Evolutionary conservation across 176 grass and related monocot genomes (phyloP), one percentile per base, ranked within the genome.

Genomic region (Aegilops tauschii): DNA sequence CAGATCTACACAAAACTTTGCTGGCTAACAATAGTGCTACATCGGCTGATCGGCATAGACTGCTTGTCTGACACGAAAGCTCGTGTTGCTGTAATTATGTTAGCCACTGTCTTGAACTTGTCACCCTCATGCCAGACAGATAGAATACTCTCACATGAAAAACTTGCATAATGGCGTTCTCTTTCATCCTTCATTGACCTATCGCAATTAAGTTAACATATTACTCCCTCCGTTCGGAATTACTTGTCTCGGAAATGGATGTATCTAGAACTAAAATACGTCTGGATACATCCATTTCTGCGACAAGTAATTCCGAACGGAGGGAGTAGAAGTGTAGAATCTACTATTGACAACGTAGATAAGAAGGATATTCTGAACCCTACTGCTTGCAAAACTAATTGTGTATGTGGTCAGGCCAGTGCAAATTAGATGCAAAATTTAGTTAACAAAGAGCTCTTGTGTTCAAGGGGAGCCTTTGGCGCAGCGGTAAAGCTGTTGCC

Each of bases 301-400:
- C 23, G 23, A 25, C 23, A 25, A 25, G 23, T 25, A 25, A 25
- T 25, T 25, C 23, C 23, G 23, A 25, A 25, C 23, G 23, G 23
- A 25, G 23, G 23, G 23, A 25, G 23, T 25, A 59, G 58, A 59
- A 45, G 12, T 2, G 2, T 58, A 76, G 32, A 68, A 13, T 52
- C 12, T 28, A 67, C n/a, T 73, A 74, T 63, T 77, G 21, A 59
- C 18, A 54, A n/a, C 29, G n/a, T 65, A 73, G 42, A 72, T 79
- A 58, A 73, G n/a, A 35, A 27, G 12, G 28, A 80, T 37, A 59
- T 76, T 32, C 27, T n/a, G 21, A 49, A 67, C 27, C 45, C 2
- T 75, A 12, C 32, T 79, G n/a, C 65, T 77, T 83, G 18, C 29
- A 82, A 71, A 34, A 69, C 58, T 70, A 44, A 40, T 77, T 71